Base-by-base conservation (phyloP, 2,329 filamentous ascomycete genomes). In the Aspergillus pseudoterreus region DNA sequence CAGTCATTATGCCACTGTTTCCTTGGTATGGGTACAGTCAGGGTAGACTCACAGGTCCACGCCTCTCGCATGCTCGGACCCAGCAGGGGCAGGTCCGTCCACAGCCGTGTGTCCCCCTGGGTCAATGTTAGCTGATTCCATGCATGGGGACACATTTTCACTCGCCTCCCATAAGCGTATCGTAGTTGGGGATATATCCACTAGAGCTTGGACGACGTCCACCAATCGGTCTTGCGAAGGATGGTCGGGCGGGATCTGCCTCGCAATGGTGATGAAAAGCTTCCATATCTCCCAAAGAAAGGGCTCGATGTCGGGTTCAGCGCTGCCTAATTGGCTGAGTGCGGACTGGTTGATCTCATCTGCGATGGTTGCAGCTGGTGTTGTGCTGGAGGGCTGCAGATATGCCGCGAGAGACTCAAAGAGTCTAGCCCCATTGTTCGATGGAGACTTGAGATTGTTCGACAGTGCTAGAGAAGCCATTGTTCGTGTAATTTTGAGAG, bases 271-370 rank as follows among this genome's bases (percentile, higher is more conserved):
- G 17, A 50, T 50, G 14, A 55, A 15, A 17, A 47, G 10, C 2
- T 11, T 32, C 55, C 55, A 55, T 4, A 35, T 33, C 11, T 49
- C 50, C 50, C 50, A 55, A 12, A 57, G 50, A 39, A 55, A 50
- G 12, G 19, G 4, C 36, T 53, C 54, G 6, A 49, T 19, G 1
- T 53, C 47, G 8, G 41, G 19, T 6, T 44, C n/a, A 4, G 41
- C n/a, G n/a, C 14, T 35, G 3, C 15, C 11, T 24, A 39, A 19
- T 6, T 38, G 38, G 42, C 30, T 43, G 17, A 15, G 15, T 11
- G 51, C 49, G 17, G 47, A 32, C 2, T n/a, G 32, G 14, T 55
- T 17, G 47, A 55, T 53, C 11, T 39, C 19, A 15, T 50, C 15
- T 5, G 53, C 53, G n/a, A 38, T 38, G 2, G 35, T 24, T n/a